Conservation (phyloP, 805 yeast species). For the Candida nitratophila region DNA sequence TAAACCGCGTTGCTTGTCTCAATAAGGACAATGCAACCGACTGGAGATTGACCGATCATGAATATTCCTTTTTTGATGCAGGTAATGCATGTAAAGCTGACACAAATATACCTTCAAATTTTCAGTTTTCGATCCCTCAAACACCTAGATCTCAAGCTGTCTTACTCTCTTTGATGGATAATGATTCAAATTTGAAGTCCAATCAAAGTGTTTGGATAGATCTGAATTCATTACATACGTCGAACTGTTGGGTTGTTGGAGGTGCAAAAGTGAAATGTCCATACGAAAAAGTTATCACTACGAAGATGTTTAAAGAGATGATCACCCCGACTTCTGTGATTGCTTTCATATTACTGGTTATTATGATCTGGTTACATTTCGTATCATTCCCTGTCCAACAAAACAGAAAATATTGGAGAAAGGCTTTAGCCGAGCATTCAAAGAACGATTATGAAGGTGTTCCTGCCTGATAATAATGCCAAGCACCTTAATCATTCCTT, state of each 20-base stretch:
- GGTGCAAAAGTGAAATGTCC: slow-evolving; percentile 79
- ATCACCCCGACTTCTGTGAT: slow-evolving; percentile 62
- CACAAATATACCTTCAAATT: slow-evolving; percentile 22
- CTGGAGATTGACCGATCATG: slow-evolving; percentile 35
- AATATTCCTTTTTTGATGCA: slow-evolving; percentile 39
- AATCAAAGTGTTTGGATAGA: slow-evolving; percentile 62
- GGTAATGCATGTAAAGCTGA: slow-evolving; percentile 19
- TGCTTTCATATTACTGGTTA: slow-evolving; percentile 41
- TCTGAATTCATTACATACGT: slow-evolving; percentile 66
- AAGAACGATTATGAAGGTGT: slow-evolving; percentile 79
- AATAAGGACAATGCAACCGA: slow-evolving; percentile 28
- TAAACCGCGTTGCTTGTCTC: slow-evolving; percentile 51
- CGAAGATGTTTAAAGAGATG: slow-evolving; percentile 51
- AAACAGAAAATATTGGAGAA: slow-evolving; percentile 61
- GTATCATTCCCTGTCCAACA: slow-evolving; percentile 63
- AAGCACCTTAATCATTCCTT: too few species aligned
- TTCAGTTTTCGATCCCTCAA: slow-evolving; percentile 39
- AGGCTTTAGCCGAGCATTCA: slow-evolving; percentile 44
- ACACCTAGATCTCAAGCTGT: slow-evolving; percentile 39
- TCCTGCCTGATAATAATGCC: slow-evolving; percentile 45
- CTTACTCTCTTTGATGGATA: slow-evolving; percentile 10
- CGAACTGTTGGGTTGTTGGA: slow-evolving; percentile 80
- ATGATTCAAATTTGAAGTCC: slow-evolving; percentile 8
- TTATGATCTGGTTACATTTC: slow-evolving; percentile 49
- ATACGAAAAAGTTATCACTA: slow-evolving; percentile 49